These are phyloP conservation scores for Basidiobolus meristosporus DNA, from an alignment of 371 early-diverging fungal species.

Conservation along the genomic window DNA sequence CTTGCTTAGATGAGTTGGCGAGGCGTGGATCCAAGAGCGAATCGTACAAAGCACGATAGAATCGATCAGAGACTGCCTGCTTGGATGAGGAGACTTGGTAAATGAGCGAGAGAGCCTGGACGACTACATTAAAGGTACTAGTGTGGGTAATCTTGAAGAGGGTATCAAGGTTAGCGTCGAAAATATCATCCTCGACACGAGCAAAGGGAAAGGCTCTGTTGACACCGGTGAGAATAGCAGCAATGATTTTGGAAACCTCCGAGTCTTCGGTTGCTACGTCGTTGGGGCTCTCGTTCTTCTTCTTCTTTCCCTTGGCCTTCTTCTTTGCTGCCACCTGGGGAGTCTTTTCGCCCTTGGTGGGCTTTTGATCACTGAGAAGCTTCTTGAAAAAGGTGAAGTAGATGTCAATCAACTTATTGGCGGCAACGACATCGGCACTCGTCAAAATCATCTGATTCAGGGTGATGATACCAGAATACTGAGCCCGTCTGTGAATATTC, in stretches of 20 bases:
- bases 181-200: slow-evolving; percentile 52
- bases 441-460: slow-evolving; percentile 81
- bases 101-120: slow-evolving; percentile 81
- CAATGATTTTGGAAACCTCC: slow-evolving; percentile 63
- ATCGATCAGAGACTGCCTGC: slow-evolving; percentile 46
- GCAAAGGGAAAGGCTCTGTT: slow-evolving; percentile 90
- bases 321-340: slow-evolving; percentile 7
- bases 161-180: slow-evolving; percentile 42
- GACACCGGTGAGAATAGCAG: slow-evolving; percentile 85
- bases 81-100: slow-evolving; percentile 47
- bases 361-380: slow-evolving; percentile 24
- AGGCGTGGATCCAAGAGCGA: slow-evolving; percentile 73
- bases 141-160: slow-evolving; percentile 76
- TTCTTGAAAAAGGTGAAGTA: slow-evolving; percentile 83
- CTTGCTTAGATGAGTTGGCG: slow-evolving; percentile 62
- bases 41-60: slow-evolving; percentile 76
- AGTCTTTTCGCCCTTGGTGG: slow-evolving; percentile 12
- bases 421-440: slow-evolving; percentile 40
- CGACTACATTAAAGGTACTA: slow-evolving; percentile 70
- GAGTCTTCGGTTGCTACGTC: slow-evolving; percentile 28
- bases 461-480: slow-evolving; percentile 73
- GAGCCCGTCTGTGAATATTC: slow-evolving; percentile 47
- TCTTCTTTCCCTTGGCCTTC: no score
- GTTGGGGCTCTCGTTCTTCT: slow-evolving; percentile 18
- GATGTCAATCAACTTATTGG: slow-evolving; percentile 64